Conservation (phyloP, 306 rosid genomes). For the Calophaca sinica region DNA sequence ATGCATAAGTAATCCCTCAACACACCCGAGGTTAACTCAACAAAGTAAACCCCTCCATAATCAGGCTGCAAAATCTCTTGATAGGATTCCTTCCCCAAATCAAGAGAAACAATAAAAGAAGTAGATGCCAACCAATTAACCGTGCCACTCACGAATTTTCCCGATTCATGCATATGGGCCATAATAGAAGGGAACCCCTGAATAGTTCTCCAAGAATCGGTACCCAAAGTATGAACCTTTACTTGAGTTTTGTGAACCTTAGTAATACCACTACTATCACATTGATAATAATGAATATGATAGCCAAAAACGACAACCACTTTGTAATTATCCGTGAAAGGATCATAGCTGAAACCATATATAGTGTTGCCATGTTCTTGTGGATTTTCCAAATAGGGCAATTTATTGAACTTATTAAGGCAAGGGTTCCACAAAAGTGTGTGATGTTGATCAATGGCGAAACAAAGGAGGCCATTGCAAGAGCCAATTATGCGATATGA, state of each 20-base stretch:
- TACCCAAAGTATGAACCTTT: conserved; percentile 38
- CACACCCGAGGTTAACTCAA: conserved; percentile 15
- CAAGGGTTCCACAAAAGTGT: conserved; percentile 7
- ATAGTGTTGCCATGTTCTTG: neutral
- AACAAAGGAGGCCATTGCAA: conserved; percentile 46
- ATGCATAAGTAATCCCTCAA: neutral
- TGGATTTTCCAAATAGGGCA: neutral
- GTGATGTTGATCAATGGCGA: neutral
- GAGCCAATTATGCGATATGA: neutral
- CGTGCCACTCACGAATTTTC: too few species aligned
- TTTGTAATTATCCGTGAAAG: conserved; percentile 37
- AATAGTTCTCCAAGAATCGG: conserved; percentile 42
- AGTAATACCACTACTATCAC: too few species aligned
- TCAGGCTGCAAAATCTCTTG: too few species aligned
- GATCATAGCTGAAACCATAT: conserved; percentile 49
- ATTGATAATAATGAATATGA: too few species aligned
- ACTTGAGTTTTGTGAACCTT: too few species aligned
- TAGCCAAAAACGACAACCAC: conserved; percentile 38
- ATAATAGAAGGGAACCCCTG: conserved; percentile 33
- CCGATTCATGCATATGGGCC: too few species aligned
- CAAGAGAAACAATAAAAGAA: too few species aligned
- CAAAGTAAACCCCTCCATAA: neutral
- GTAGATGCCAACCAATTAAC: too few species aligned
- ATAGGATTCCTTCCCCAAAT: too few species aligned
- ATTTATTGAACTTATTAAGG: conserved; percentile 11